Evolutionary conservation across 176 grass and related monocot species (phyloP), one percentile per base, ranked within the genome.

Genomic region (Avena sativa): DNA sequence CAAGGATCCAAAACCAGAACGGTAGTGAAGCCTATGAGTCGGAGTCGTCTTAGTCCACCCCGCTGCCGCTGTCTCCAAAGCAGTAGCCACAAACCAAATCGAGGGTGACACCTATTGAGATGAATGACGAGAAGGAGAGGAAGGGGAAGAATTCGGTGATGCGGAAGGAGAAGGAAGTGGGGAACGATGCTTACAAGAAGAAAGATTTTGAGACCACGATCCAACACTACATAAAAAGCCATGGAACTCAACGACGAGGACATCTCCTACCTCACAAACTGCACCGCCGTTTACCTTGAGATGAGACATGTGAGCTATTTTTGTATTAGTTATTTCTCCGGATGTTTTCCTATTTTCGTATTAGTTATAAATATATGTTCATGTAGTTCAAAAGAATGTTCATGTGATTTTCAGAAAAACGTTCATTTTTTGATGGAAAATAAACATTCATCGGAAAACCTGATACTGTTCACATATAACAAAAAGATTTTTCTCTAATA

Each of bases 131-230:
- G 36, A 96, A 92, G 85, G 87, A 85, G 44, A 47, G 65, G 11
- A 99, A 88, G 85, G 83, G 90, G 38, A 96, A n/a, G 73, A 99
- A 94, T 83, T 83, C 83, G 4, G 80, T 89, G 84, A 92, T 94
- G 8, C 92, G 87, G 85, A 96, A 90, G 80, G 90, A 93, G 83
- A 99, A 99, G 85, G 97, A 93, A 50, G 79, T 79, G 1, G 94
- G 97, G 5, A 99, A 99, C 90, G 85, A 91, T 14, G 97, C 97
- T 62, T 99, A 99, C 85, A 96, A 99, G 80, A 99, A 96, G 73
- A 99, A 99, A 80, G 94, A 96, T 82, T 99, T 99, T 4, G 92
- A 96, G 66, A 91, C 83, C 3, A 94, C 94, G 6, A 96, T 96
- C 78, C 87, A 91, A 51, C 97, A 94, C 72, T 99, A 99, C 53